Percentiles rank a stretch among this genome's conserved stretches.
Conservation (phyloP, 495 filamentous ascomycete genomes). For the Amorphotheca resinae region DNA sequence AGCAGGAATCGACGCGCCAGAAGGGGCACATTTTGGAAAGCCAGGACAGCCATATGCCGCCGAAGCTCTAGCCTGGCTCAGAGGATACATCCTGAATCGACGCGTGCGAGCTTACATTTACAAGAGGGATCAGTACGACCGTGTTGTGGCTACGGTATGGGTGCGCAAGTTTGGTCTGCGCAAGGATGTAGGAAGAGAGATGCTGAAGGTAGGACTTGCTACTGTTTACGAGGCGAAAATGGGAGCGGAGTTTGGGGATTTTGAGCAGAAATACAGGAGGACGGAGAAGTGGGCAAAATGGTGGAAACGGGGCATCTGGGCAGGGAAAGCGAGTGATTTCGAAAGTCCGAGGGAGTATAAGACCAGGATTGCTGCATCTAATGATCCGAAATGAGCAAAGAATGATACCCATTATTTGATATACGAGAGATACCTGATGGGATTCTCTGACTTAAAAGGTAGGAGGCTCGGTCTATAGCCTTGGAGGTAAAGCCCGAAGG, state of each 20-base stretch:
- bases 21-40: slow-evolving; percentile 81
- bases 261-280: slow-evolving; percentile 50
- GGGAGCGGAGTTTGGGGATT: slow-evolving; percentile 70
- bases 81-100: slow-evolving; percentile 54
- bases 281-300: slow-evolving; percentile 62
- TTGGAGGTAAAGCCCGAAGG: too few species aligned
- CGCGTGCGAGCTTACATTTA: slow-evolving; percentile 71
- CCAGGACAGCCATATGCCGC: slow-evolving; percentile 71
- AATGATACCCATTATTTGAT: not conserved
- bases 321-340: slow-evolving; percentile 35
- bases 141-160: slow-evolving; percentile 75
- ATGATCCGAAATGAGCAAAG: slow-evolving; percentile 23
- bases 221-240: slow-evolving; percentile 86
- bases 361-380: slow-evolving; percentile 39
- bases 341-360: slow-evolving; percentile 88
- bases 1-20: slow-evolving; percentile 87
- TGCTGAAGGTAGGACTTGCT: slow-evolving; percentile 73
- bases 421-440: too few species aligned
- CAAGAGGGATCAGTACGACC: slow-evolving; percentile 79
- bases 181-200: slow-evolving; percentile 76
- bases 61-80: slow-evolving; percentile 72
- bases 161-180: slow-evolving; percentile 51
- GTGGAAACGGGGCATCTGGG: slow-evolving; percentile 69
- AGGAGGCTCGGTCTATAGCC: too few species aligned
- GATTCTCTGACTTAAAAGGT: too few species aligned